These are phyloP conservation scores for Camelina laxa DNA, from an alignment of 345 rosid species.

Conservation along the genomic window DNA sequence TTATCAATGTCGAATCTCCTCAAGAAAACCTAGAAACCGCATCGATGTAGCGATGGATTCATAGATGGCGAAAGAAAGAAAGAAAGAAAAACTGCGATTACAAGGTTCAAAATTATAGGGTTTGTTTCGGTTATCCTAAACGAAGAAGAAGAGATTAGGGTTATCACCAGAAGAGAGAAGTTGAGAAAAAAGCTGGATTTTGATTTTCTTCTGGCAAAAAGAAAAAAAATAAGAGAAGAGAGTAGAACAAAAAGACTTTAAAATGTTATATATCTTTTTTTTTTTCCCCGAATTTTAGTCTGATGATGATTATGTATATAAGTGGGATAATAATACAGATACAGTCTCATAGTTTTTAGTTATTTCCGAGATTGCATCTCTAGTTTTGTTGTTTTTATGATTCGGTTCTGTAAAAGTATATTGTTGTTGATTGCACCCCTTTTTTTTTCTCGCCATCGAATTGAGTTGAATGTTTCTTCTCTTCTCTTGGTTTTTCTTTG, in stretches of 20 bases:
- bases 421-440: no score
- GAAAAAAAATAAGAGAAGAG: background rate
- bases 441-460: no score
- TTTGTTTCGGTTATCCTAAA: background rate
- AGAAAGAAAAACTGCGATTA: background rate
- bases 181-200: slow-evolving; percentile 25
- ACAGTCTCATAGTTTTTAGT: no score
- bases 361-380: no score
- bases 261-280: background rate
- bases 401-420: no score
- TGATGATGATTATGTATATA: no score
- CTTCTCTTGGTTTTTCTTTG: no score
- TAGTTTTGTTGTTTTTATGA: no score
- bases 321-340: no score
- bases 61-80: background rate
- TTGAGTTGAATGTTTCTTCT: no score
- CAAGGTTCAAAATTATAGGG: background rate
- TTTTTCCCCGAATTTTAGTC: no score
- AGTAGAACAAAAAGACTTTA: background rate
- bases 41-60: background rate
- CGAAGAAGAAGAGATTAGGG: slow-evolving; percentile 30
- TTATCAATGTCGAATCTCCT: slow-evolving; percentile 19
- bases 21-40: slow-evolving; percentile 17
- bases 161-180: slow-evolving; percentile 28
- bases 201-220: slow-evolving; percentile 5